phyloP scores from a whole-genome alignment of 169 alveolate genomes.

The Theileria orientalis region DNA sequence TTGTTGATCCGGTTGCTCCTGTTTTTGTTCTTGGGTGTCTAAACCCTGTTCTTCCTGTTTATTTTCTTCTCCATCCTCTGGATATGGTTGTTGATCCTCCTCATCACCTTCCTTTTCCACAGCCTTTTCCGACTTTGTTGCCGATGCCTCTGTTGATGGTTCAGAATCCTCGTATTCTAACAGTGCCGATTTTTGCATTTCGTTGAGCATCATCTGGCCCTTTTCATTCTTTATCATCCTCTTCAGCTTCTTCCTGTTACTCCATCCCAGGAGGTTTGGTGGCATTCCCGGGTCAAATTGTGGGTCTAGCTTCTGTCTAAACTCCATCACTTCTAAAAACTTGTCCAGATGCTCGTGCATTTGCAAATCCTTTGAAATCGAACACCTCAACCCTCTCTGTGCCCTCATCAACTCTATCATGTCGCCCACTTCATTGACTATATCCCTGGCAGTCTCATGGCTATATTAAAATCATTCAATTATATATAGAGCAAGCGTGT shows the following conservation, averaged over 20 bases:
- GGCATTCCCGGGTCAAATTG: slow-evolving; percentile 79
- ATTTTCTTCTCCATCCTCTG: not conserved
- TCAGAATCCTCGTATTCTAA: slow-evolving; percentile 44
- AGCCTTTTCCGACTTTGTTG: slow-evolving; percentile 26
- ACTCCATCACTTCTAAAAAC: slow-evolving; percentile 66
- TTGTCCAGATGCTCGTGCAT: slow-evolving; percentile 58
- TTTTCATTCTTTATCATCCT: slow-evolving; percentile 26
- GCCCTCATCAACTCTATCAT: slow-evolving; percentile 66
- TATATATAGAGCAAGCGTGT: too few species aligned
- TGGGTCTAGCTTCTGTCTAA: slow-evolving; percentile 63
- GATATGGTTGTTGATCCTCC: not conserved
- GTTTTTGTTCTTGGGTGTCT: too few species aligned
- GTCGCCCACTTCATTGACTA: slow-evolving; percentile 31
- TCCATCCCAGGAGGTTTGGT: slow-evolving; percentile 69
- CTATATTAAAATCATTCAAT: slow-evolving; percentile 7
- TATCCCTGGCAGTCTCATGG: slow-evolving; percentile 31
- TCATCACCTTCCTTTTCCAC: too few species aligned
- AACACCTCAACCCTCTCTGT: slow-evolving; percentile 34
- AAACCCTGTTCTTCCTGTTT: too few species aligned
- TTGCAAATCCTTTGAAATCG: slow-evolving; percentile 55
- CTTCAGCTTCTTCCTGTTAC: slow-evolving; percentile 51
- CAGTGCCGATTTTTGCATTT: slow-evolving; percentile 53
- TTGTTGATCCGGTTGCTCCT: too few species aligned
- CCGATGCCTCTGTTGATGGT: slow-evolving; percentile 48
- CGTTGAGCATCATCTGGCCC: not conserved